These are phyloP conservation scores for Trypanosomatidae sp. DNA, from an alignment of 208 protist genomes.

Conservation along the genomic window DNA sequence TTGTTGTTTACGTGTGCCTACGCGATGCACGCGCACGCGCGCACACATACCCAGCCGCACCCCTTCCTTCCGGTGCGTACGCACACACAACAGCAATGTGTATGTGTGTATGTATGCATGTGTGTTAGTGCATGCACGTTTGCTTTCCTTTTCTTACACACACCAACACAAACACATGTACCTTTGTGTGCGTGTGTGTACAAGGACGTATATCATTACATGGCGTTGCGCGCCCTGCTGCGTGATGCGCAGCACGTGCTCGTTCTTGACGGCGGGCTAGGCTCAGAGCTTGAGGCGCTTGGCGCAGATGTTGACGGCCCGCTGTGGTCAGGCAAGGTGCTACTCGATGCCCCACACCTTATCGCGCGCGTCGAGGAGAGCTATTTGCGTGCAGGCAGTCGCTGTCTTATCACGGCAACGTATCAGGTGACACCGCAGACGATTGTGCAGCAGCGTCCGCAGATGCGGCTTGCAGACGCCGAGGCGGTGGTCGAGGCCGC, in stretches of 20 bases:
- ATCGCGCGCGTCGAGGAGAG: conserved; percentile 16
- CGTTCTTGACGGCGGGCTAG: conserved; percentile 40
- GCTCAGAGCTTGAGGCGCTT: conserved; percentile 30
- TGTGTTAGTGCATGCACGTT: not conserved
- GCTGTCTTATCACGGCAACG: conserved; percentile 47
- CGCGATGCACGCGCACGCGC: not conserved
- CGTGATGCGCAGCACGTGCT: conserved; percentile 13
- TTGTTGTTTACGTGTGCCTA: not conserved
- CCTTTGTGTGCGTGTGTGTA: not conserved
- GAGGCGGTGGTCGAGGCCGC: conserved; percentile 15
- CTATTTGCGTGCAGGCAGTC: conserved; percentile 25
- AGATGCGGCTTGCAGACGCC: conserved; percentile 11
- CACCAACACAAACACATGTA: not conserved
- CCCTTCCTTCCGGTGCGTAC: not conserved
- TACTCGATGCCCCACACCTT: conserved; percentile 18
- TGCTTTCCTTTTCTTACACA: not conserved
- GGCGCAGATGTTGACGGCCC: conserved; percentile 31
- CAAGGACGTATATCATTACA: not conserved
- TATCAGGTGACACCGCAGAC: conserved; percentile 37
- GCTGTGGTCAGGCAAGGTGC: conserved; percentile 44
- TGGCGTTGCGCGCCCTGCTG: conserved; percentile 1
- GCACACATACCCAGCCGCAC: not conserved
- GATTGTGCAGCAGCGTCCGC: conserved; percentile 21
- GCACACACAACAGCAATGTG: not conserved
- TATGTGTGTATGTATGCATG: not conserved